A percentile compares a stretch with the other conserved stretches of the same genome.
Conservation (phyloP, 2,329 filamentous ascomycete genomes). For the Dothiorella sarmentorum region DNA sequence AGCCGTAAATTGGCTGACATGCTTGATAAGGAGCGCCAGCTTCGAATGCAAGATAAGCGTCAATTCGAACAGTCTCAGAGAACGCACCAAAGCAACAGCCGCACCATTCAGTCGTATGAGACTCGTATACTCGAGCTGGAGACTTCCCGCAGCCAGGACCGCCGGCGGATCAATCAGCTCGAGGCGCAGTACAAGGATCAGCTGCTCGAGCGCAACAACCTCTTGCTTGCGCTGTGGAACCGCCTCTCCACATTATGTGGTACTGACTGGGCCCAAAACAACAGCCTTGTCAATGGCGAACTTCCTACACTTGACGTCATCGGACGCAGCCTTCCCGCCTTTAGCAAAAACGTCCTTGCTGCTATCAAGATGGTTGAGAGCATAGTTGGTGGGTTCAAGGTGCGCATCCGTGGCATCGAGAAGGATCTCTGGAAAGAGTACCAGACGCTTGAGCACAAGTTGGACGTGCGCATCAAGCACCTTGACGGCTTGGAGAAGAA, state of each 20-base stretch:
- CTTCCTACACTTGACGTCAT: slow-evolving; percentile 83
- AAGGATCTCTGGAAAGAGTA: slow-evolving; percentile 89
- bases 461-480: slow-evolving; percentile 77
- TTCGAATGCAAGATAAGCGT: slow-evolving; percentile 79
- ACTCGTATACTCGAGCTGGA: slow-evolving; percentile 83
- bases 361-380: slow-evolving; percentile 85
- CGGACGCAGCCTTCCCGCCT: slow-evolving; percentile 77
- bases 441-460: slow-evolving; percentile 74
- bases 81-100: slow-evolving; percentile 80
- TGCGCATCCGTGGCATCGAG: slow-evolving; percentile 79
- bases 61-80: slow-evolving; percentile 86
- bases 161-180: slow-evolving; percentile 68
- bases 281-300: slow-evolving; percentile 84
- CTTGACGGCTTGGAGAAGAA: slow-evolving; percentile 82
- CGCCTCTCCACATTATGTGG: slow-evolving; percentile 82
- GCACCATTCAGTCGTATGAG: slow-evolving; percentile 81
- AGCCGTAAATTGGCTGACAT: slow-evolving; percentile 79
- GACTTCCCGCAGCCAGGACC: slow-evolving; percentile 70
- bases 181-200: slow-evolving; percentile 84
- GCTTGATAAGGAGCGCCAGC: slow-evolving; percentile 84
- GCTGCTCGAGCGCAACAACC: slow-evolving; percentile 80
- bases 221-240: slow-evolving; percentile 88
- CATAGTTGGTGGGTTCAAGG: slow-evolving; percentile 73
- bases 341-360: slow-evolving; percentile 82
- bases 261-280: slow-evolving; percentile 84